Evolutionary conservation across 176 grass and related monocot genomes (phyloP).

Genomic region (Dendrocalamus sinicus): DNA sequence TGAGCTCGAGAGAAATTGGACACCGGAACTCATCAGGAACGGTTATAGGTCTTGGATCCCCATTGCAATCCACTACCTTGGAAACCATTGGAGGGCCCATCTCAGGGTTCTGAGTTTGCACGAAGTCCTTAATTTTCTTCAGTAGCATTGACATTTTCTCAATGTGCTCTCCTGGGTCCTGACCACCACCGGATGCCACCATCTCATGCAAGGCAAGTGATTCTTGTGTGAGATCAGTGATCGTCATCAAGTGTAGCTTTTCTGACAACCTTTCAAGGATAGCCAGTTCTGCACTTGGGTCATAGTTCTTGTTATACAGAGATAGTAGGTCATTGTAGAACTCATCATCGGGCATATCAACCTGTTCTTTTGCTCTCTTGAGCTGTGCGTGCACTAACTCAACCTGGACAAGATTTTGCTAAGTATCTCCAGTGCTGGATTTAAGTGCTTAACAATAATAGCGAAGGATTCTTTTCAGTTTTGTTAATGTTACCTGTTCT

Average conservation of each 20-base stretch:
- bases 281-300: slow-evolving; percentile 53
- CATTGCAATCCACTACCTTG: slow-evolving; percentile 41
- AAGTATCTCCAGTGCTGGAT: slow-evolving; percentile 25
- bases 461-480: slow-evolving; percentile 28
- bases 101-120: slow-evolving; percentile 86
- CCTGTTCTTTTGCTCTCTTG: slow-evolving; percentile 80
- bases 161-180: slow-evolving; percentile 81
- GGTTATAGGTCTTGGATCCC: slow-evolving; percentile 38
- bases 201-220: slow-evolving; percentile 95
- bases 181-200: slow-evolving; percentile 69
- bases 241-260: slow-evolving; percentile 73
- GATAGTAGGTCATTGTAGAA: slow-evolving; percentile 67
- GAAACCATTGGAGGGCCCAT: slow-evolving; percentile 61
- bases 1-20: slow-evolving; percentile 92
- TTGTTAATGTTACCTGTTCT: slow-evolving; percentile 64
- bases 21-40: slow-evolving; percentile 92
- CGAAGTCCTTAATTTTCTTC: slow-evolving; percentile 96
- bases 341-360: slow-evolving; percentile 61
- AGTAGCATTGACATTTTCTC: slow-evolving; percentile 95
- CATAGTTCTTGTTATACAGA: slow-evolving; percentile 64
- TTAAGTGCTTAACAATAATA: slow-evolving; percentile 14
- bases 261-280: slow-evolving; percentile 65
- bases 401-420: slow-evolving; percentile 60
- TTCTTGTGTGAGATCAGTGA: slow-evolving; percentile 92
- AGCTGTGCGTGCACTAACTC: slow-evolving; percentile 85